Percentiles rank a stretch among this genome's conserved stretches.
Evolutionary conservation across 768 basidiomycete genomes (phyloP).

Genomic region (Panellus pusillus): DNA sequence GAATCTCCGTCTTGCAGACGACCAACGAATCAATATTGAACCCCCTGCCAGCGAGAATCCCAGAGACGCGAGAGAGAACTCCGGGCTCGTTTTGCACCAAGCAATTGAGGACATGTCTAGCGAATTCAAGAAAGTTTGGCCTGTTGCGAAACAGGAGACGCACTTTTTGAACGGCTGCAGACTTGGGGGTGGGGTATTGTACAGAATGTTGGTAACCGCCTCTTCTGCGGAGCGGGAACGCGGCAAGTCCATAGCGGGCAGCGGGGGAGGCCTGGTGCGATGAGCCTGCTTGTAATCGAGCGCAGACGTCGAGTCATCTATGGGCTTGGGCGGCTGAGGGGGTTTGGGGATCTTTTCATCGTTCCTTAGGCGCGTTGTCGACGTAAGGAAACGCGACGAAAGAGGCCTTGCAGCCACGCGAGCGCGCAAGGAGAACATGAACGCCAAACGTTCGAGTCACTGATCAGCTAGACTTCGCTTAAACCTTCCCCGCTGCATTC

Average conservation of each 20-base stretch:
- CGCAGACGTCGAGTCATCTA: constrained; percentile 93
- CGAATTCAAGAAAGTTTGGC: background rate
- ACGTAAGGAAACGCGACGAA: constrained; percentile 38
- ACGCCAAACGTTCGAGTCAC: constrained; percentile 11
- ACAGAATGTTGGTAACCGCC: constrained; percentile 95
- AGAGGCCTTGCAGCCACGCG: constrained; percentile 29
- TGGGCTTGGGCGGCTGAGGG: constrained; percentile 74
- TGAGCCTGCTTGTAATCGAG: constrained; percentile 86
- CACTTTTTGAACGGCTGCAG: constrained; percentile 92
- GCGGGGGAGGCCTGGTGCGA: constrained; percentile 72
- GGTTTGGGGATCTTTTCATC: constrained; percentile 34
- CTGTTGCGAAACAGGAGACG: constrained; percentile 24
- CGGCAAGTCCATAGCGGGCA: constrained; percentile 85
- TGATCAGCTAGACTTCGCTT: background rate
- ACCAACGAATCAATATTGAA: constrained; percentile 99
- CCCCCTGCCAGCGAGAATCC: constrained; percentile 93
- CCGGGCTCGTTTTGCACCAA: constrained; percentile 99
- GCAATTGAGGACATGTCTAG: constrained; percentile 93
- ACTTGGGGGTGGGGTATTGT: constrained; percentile 92
- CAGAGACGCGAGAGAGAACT: constrained; percentile 97
- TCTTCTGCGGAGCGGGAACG: constrained; percentile 86
- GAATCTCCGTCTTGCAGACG: constrained; percentile 96
- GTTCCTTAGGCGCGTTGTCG: constrained; percentile 32
- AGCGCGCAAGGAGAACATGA: constrained; percentile 32
- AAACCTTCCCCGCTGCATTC: constrained; percentile 32